A percentile compares a stretch with the other conserved stretches of the same genome.
Evolutionary conservation across 352 stramenopile genomes (phyloP).

Genomic region (Pythium periplocum): DNA sequence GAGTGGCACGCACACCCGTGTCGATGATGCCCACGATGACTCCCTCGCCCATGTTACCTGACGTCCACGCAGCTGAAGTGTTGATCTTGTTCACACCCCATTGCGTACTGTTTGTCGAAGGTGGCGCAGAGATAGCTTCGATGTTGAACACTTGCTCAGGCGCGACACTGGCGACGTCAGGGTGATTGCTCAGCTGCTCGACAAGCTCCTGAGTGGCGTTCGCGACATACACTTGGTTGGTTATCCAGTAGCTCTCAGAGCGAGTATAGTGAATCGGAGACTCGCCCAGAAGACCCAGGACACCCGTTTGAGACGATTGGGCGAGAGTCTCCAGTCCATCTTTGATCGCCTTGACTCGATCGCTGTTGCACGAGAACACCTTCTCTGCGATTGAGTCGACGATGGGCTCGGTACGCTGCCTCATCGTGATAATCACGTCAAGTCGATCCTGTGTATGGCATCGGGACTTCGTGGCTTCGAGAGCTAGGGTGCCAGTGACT

Average conservation of each 20-base stretch:
- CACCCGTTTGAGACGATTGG: too few species aligned
- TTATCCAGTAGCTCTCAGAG: constrained; percentile 49
- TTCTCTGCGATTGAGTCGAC: too few species aligned
- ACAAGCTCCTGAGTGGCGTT: constrained; percentile 36
- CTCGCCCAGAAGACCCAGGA: too few species aligned
- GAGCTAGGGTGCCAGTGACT: too few species aligned
- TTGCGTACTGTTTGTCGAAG: constrained; percentile 24
- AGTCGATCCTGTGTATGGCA: too few species aligned
- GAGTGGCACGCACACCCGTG: constrained; percentile 41
- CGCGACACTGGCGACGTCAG: constrained; percentile 31
- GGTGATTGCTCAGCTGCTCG: constrained; percentile 33
- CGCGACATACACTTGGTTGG: constrained; percentile 52
- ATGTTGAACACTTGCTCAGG: constrained; percentile 29
- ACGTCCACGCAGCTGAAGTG: constrained; percentile 37
- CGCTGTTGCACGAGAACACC: too few species aligned
- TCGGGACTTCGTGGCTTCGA: too few species aligned
- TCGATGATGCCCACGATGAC: constrained; percentile 62
- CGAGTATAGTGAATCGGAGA: too few species aligned
- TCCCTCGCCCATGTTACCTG: constrained; percentile 40
- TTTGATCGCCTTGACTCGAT: too few species aligned
- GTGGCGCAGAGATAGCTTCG: not conserved
- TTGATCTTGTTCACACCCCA: constrained; percentile 53
- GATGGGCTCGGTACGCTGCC: too few species aligned
- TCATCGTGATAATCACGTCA: too few species aligned
- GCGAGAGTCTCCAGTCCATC: too few species aligned